Base-by-base conservation (phyloP, 2,329 filamentous ascomycete genomes). In the Xenoacremonium recifei region DNA sequence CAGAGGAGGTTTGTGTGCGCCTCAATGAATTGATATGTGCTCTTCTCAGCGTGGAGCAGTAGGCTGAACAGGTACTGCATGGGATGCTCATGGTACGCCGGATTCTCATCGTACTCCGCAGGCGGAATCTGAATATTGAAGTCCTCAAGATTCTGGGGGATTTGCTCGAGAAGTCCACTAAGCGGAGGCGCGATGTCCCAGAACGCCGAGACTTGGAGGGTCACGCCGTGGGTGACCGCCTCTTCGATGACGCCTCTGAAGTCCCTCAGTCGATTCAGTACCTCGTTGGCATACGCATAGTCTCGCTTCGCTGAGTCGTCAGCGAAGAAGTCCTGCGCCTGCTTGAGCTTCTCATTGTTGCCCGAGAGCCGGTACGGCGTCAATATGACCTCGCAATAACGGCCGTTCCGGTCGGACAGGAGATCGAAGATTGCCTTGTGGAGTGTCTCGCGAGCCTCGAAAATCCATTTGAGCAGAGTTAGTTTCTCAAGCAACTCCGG, bases 141-240 rank as follows among this genome's bases (percentile, higher is more conserved):
- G 5, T 65, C 68, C 7, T 66, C 63, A 10, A 82, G 65, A 32
- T 75, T 67, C 2, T 67, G 62, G 0, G 90, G 91, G 17, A 96
- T 84, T 56, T 87, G 86, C 45, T 95, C 87, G 10, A 95, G 77
- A 35, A 97, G 73, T 13, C 83, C 77, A 19, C 85, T 76, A 1
- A 99, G 76, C 4, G 84, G 82, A 3, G 93, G 93, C 2, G 91
- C 92, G 57, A 97, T 95, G 60, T 99, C 93, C 93, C 93, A 99
- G 64, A 97, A 99, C 0, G 92, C 91, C 9, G 86, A 91, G 3
- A 96, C 77, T 66, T 97, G 93, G 41, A 89, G 80, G 62, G 96
- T 90, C 10, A 97, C 89, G 13, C 92, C 93, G 9, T 88, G 83
- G 16, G 84, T 82, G 17, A 96, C 91, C 41, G 93, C 93, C 54